Conservation (phyloP, 257 asterid genomes). For the Solanum sitiens region DNA sequence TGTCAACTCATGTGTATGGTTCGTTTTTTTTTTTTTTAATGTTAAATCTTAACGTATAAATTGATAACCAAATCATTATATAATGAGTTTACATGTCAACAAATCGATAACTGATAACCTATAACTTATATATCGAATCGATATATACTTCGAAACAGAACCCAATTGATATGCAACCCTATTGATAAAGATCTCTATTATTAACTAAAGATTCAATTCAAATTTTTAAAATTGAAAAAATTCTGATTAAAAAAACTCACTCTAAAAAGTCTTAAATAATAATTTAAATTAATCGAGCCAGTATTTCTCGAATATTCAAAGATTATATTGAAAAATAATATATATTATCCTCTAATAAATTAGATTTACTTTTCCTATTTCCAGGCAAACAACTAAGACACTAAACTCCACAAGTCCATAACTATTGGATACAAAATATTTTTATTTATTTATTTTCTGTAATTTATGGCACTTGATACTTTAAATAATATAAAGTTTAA, state of each 20-base stretch:
- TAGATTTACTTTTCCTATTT: not conserved
- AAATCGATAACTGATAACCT: no score
- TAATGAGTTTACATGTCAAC: no score
- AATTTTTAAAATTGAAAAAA: not conserved
- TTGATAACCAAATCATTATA: not conserved
- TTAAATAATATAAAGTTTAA: not conserved
- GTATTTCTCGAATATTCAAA: not conserved
- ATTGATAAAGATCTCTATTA: no score
- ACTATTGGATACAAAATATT: not conserved
- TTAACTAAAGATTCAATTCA: not conserved
- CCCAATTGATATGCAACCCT: not conserved
- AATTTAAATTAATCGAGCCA: not conserved
- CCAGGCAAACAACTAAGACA: not conserved
- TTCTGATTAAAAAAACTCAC: rapidly evolving
- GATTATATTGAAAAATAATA: not conserved
- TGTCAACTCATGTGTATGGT: no score
- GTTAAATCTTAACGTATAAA: no score
- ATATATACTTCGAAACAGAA: no score
- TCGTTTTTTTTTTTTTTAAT: no score
- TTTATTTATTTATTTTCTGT: not conserved
- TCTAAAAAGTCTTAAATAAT: not conserved
- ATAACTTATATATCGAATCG: not conserved
- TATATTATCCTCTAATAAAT: not conserved
- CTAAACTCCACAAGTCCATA: not conserved
- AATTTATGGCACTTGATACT: not conserved